phyloP scores from a whole-genome alignment of 805 yeast species.

The Komagataella mondaviorum region DNA sequence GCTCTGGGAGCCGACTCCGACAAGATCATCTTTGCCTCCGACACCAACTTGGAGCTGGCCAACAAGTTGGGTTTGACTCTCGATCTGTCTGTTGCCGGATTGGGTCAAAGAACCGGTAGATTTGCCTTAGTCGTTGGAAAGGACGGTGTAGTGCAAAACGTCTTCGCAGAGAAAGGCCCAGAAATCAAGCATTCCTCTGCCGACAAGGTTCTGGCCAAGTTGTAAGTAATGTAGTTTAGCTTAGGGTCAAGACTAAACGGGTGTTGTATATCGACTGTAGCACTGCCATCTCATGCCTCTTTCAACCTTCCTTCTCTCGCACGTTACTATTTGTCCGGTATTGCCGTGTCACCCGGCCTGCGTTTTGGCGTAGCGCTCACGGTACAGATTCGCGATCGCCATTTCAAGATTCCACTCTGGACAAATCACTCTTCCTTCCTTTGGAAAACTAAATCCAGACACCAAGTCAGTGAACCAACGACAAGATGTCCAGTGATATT shows the following conservation, averaged over 20 bases:
- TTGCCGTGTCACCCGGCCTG: background rate
- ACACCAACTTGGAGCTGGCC: constrained; percentile 45
- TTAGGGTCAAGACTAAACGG: background rate
- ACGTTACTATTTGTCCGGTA: background rate
- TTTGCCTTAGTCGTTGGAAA: constrained; percentile 51
- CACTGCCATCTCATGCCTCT: background rate
- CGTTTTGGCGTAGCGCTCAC: background rate
- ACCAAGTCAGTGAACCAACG: background rate
- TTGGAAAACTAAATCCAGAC: background rate
- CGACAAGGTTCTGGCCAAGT: constrained; percentile 11
- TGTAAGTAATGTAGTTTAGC: constrained; percentile 4
- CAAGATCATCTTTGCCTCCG: constrained; percentile 46
- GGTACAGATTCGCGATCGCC: background rate
- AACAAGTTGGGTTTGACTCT: constrained; percentile 41
- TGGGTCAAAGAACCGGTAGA: constrained; percentile 49
- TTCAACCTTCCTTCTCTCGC: background rate
- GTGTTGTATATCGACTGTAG: background rate
- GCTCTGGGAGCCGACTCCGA: constrained; percentile 22
- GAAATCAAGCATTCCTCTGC: constrained; percentile 15
- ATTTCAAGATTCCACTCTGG: background rate
- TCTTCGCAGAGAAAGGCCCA: constrained; percentile 14
- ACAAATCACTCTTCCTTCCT: background rate
- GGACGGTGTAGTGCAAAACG: constrained; percentile 23
- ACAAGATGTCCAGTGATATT: constrained; percentile 33
- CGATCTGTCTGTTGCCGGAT: constrained; percentile 38